Evolutionary conservation across 208 protist genomes (phyloP).

Genomic region (Acanthamoeba royreba): DNA sequence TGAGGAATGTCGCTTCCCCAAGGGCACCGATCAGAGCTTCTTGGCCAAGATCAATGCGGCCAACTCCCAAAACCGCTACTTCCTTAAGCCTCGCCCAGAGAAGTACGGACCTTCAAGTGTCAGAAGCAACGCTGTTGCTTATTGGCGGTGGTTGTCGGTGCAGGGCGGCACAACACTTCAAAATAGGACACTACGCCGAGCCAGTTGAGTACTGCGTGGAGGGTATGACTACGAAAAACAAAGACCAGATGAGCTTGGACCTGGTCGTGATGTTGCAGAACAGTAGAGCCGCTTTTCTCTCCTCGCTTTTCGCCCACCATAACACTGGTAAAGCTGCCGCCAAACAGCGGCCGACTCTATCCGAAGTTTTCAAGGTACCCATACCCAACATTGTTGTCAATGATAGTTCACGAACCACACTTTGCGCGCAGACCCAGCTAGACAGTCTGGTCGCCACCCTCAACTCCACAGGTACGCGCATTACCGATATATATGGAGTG

Average conservation of each 20-base stretch:
- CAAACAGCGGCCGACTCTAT: background rate
- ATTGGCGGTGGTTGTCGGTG: too few relatives aligned
- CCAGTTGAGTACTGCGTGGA: conserved; percentile 78
- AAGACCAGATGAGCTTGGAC: conserved; percentile 74
- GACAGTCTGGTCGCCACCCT: conserved; percentile 86
- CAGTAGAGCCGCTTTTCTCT: background rate
- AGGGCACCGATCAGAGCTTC: conserved; percentile 90
- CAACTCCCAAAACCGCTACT: background rate
- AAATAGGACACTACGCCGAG: conserved; percentile 84
- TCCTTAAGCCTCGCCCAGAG: background rate
- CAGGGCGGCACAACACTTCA: background rate
- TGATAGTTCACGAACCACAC: too few relatives aligned
- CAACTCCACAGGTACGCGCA: conserved; percentile 78
- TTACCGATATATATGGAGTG: background rate
- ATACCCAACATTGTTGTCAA: too few relatives aligned
- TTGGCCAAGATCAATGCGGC: conserved; percentile 83
- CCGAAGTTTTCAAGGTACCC: background rate
- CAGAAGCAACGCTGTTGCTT: too few relatives aligned
- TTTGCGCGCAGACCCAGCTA: conserved; percentile 83
- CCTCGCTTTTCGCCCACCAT: background rate
- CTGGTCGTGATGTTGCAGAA: background rate
- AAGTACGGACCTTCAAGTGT: too few relatives aligned
- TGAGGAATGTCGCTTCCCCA: conserved; percentile 75
- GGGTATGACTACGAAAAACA: conserved; percentile 80
- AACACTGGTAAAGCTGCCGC: background rate